These are phyloP conservation scores for Synchytrium microbalum DNA, from an alignment of 371 early-diverging fungal genomes.

Conservation along the genomic window DNA sequence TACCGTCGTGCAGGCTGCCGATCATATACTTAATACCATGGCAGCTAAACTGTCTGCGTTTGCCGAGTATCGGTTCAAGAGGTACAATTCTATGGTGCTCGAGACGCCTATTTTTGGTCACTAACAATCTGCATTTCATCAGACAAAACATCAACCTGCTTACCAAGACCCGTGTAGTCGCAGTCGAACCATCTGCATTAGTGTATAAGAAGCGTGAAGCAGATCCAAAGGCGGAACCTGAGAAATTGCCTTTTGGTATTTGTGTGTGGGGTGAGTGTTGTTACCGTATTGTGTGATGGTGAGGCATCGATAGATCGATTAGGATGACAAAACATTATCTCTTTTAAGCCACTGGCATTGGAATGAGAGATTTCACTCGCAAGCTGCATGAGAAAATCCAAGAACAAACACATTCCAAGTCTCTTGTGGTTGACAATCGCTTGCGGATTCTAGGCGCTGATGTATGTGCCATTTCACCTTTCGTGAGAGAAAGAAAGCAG, in stretches of 20 bases:
- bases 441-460: constrained; percentile 21
- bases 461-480: not conserved
- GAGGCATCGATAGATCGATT: not conserved
- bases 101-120: not conserved
- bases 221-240: constrained; percentile 10
- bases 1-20: constrained; percentile 61
- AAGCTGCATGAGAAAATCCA: constrained; percentile 25
- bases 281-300: not conserved
- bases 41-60: constrained; percentile 9
- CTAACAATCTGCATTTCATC: constrained; percentile 2
- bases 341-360: constrained; percentile 34
- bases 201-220: constrained; percentile 20
- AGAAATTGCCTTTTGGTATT: constrained; percentile 28
- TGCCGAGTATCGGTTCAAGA: constrained; percentile 16
- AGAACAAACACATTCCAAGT: constrained; percentile 52
- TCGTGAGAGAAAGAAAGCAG: not conserved
- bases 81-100: constrained; percentile 4
- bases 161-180: constrained; percentile 25
- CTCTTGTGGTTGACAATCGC: constrained; percentile 16
- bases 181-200: constrained; percentile 24
- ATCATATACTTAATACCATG: constrained; percentile 39
- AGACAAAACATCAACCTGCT: constrained; percentile 26
- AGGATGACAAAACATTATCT: too few species aligned
- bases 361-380: constrained; percentile 28
- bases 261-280: constrained; percentile 28